Conservation (phyloP, 495 filamentous ascomycete species). For the Podospora conica region DNA sequence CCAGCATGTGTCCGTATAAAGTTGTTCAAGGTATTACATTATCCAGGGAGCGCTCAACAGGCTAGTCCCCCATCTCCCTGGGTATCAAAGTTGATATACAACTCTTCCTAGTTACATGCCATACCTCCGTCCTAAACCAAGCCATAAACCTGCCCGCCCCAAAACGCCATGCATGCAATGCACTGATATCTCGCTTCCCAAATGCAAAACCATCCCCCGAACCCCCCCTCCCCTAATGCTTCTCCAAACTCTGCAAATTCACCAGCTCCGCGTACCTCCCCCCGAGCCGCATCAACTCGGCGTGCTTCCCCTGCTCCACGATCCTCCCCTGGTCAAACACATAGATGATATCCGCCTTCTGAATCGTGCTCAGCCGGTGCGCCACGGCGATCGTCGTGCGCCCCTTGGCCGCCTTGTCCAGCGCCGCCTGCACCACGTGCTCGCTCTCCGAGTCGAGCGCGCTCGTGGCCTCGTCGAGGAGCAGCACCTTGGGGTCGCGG, state of each 20-base stretch:
- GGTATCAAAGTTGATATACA: no score
- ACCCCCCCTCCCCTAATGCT: slow-evolving; percentile 24
- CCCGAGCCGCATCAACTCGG: slow-evolving; percentile 43
- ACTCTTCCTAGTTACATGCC: no score
- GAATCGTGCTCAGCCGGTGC: slow-evolving; percentile 53
- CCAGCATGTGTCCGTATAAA: no score
- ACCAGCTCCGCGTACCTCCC: slow-evolving; percentile 53
- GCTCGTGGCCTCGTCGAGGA: slow-evolving; percentile 79
- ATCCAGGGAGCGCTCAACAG: no score
- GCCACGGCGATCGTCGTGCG: slow-evolving; percentile 76
- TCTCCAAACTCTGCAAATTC: slow-evolving; percentile 68
- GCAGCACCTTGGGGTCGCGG: slow-evolving; percentile 62
- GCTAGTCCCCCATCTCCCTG: no score
- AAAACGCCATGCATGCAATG: slow-evolving; percentile 5
- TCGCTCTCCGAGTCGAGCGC: slow-evolving; percentile 74
- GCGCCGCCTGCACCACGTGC: slow-evolving; percentile 63
- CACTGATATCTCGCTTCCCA: not conserved
- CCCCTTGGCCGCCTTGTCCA: slow-evolving; percentile 58
- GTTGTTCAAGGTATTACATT: no score
- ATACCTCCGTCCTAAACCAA: not conserved
- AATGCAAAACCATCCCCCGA: not conserved
- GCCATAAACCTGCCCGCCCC: not conserved
- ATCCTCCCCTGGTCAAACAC: slow-evolving; percentile 52
- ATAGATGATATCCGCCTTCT: slow-evolving; percentile 55
- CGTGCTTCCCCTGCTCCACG: slow-evolving; percentile 52